phyloP scores from a whole-genome alignment of 306 rosid species.

The Medicago ruthenica region DNA sequence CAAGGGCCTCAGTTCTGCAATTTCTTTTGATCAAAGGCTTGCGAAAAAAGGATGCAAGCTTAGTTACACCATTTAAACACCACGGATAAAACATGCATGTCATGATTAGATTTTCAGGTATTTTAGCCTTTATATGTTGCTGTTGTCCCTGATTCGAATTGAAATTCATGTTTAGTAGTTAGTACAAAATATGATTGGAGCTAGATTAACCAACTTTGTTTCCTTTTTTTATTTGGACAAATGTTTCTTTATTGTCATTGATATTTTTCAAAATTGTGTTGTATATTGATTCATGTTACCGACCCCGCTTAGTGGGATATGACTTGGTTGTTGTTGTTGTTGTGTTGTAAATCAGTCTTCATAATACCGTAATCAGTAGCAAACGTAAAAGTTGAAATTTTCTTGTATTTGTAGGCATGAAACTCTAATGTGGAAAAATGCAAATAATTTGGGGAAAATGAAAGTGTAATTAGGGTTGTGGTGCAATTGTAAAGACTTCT shows the following conservation, averaged over 20 bases:
- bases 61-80: constrained; percentile 6
- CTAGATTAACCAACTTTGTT: no score
- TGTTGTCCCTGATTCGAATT: neutral
- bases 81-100: neutral
- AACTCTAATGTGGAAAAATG: no score
- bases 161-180: neutral
- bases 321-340: neutral
- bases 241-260: no score
- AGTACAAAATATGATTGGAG: neutral
- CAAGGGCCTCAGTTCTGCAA: constrained; percentile 45
- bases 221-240: neutral
- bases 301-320: neutral
- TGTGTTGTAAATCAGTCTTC: neutral
- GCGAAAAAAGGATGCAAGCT: constrained; percentile 24
- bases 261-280: neutral
- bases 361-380: no score
- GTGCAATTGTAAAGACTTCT: no score
- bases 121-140: neutral
- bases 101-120: neutral
- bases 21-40: constrained; percentile 50
- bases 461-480: no score
- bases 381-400: no score
- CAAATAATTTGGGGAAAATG: no score
- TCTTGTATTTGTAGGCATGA: no score
- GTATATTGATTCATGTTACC: neutral